A percentile compares a stretch with the other conserved stretches of the same genome.
Conservation (phyloP, 805 yeast genomes). For the Zygosaccharomyces pseudorouxii region DNA sequence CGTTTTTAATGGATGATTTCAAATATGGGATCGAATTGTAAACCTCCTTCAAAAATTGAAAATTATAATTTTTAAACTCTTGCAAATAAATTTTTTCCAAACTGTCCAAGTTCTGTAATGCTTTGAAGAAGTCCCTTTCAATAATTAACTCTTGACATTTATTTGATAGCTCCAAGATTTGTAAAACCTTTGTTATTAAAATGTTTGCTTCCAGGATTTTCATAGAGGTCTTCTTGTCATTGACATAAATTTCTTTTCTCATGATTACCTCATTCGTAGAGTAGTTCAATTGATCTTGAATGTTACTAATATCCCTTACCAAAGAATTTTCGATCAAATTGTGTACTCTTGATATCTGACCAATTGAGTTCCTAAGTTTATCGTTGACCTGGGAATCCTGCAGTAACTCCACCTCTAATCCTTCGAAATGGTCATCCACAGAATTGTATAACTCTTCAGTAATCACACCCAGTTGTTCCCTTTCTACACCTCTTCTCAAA, state of each 20-base stretch:
- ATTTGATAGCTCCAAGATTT: slow-evolving; percentile 80
- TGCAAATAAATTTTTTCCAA: slow-evolving; percentile 64
- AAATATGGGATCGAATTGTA: slow-evolving; percentile 73
- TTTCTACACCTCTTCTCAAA: slow-evolving; percentile 28
- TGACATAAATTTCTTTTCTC: slow-evolving; percentile 55
- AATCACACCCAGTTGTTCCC: slow-evolving; percentile 20
- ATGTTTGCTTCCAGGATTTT: slow-evolving; percentile 69
- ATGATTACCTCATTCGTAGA: slow-evolving; percentile 64
- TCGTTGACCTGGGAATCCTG: slow-evolving; percentile 35
- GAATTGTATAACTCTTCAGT: slow-evolving; percentile 31
- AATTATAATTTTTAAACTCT: slow-evolving; percentile 66
- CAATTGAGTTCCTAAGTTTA: slow-evolving; percentile 46
- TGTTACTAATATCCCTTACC: slow-evolving; percentile 47
- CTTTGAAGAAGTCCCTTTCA: slow-evolving; percentile 73
- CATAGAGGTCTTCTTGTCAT: slow-evolving; percentile 55
- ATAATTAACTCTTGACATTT: slow-evolving; percentile 77
- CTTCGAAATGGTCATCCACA: slow-evolving; percentile 35
- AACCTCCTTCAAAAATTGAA: slow-evolving; percentile 58
- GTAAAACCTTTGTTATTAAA: slow-evolving; percentile 67
- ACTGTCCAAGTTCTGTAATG: slow-evolving; percentile 76
- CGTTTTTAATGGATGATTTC: slow-evolving; percentile 66
- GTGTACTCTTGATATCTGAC: slow-evolving; percentile 59
- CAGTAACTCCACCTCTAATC: slow-evolving; percentile 28
- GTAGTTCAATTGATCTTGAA: slow-evolving; percentile 54
- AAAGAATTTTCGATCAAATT: slow-evolving; percentile 49